These are phyloP conservation scores for Botrytis aclada DNA, from an alignment of 2,329 filamentous ascomycete species.

Conservation along the genomic window DNA sequence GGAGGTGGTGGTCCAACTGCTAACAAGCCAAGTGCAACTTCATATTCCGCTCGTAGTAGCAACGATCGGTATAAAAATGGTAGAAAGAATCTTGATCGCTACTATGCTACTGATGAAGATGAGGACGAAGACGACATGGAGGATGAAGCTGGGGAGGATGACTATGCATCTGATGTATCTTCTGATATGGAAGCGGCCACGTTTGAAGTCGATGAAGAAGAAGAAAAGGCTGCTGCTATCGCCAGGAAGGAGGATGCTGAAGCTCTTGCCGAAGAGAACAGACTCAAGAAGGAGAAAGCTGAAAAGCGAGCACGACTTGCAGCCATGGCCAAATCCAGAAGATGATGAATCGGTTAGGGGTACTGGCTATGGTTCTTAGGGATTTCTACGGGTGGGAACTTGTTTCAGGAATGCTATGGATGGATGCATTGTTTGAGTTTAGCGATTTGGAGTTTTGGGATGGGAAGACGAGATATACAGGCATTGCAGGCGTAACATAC, in stretches of 20 bases:
- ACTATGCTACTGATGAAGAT: conserved; percentile 38
- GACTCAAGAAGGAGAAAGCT: conserved; percentile 60
- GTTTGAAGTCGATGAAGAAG: conserved; percentile 71
- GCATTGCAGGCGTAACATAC: conserved; percentile 20
- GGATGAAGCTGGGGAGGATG: conserved; percentile 45
- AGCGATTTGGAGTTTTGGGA: conserved; percentile 20
- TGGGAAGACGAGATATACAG: conserved; percentile 11
- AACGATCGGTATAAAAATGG: conserved; percentile 26
- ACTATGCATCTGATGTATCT: conserved; percentile 64
- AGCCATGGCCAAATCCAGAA: conserved; percentile 35
- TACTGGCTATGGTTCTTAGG: not conserved
- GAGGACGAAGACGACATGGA: conserved; percentile 33
- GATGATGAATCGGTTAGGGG: conserved; percentile 2
- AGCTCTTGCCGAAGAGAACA: conserved; percentile 60
- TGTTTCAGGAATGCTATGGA: conserved; percentile 6
- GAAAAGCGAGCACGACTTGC: conserved; percentile 40
- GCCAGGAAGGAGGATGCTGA: conserved; percentile 67
- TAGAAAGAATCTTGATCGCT: conserved; percentile 42
- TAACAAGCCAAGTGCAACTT: conserved; percentile 30
- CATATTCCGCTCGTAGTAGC: conserved; percentile 27
- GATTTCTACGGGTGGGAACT: conserved; percentile 14
- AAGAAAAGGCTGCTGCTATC: conserved; percentile 57
- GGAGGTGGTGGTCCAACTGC: conserved; percentile 40
- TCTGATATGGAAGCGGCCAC: conserved; percentile 78
- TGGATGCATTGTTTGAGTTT: conserved; percentile 17